Evolutionary conservation across 2,329 filamentous ascomycete genomes (phyloP), one percentile per base, ranked within the genome.

Genomic region (Arachnopeziza araneosa): DNA sequence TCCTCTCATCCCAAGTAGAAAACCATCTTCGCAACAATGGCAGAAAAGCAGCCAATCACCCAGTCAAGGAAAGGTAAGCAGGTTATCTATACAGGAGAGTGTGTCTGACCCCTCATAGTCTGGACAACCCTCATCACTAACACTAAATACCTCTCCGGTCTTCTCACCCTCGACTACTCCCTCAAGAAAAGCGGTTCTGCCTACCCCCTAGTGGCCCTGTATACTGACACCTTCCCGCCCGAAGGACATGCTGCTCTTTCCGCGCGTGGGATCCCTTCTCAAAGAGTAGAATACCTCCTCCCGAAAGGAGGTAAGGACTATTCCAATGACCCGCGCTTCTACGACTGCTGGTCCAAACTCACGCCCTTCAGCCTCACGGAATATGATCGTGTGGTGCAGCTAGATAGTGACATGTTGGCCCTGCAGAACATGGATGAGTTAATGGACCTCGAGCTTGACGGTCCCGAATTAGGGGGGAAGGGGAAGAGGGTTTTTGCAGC

Each of bases 81-180:
- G 5, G 24, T 22, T 24, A 52, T 52, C 50, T n/a, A 24, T 32
- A n/a, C 24, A 32, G 9, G 32, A 53, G 24, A 54, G 9, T 32
- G n/a, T 8, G n/a, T 32, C 52, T 62, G 49, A 64, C 56, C 61
- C 19, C 0, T n/a, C 24, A 10, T 73, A 90, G 91, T 95, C 72
- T 96, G 91, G 91, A 91, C 90, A 26, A 90, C 87, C 12, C 81
- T 96, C 66, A 92, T 96, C 72, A 96, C 91, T 61, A 96, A 95
- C 76, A 85, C 84, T 54, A 80, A 82, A 68, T 96, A 96, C 75
- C 85, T 96, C 62, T 82, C 89, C 6, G 92, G 92, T 53, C 86
- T 96, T 55, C 80, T 96, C 58, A 91, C 90, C 1, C 87, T 96
- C 63, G 83, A 92, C 71, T 84, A 89, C 75, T 90, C 89, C 52